Evolutionary conservation across 768 basidiomycete species (phyloP), one percentile per base, ranked within the genome.

Genomic region (Polyporus arcularius): DNA sequence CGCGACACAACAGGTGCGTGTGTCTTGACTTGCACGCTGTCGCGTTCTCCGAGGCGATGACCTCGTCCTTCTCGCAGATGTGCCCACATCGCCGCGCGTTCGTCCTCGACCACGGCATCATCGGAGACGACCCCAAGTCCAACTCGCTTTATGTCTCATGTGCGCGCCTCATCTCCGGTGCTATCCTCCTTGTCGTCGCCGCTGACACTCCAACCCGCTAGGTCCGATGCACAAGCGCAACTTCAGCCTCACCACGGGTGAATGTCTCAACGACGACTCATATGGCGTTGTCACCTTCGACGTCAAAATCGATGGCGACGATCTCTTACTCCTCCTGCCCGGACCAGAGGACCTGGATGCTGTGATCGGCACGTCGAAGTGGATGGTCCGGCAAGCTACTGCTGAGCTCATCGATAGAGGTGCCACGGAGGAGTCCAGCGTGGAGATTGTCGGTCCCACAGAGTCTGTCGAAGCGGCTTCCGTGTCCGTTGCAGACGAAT

Each of bases 161-260:
- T 84, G 60, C 64, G 82, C 52, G 42, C 10, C 18, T 5, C 18
- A 26, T 26, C 21, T 26, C 21, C 32, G 32, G 35, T 30, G 21
- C 21, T 4, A 26, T 48, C 1, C 9, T 18, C 26, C 28, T 10
- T 10, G 21, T 18, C 8, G 6, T 26, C 21, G 6, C 6, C 26
- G 4, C 46, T 46, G 45, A 41, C n/a, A 16, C 26, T 21, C 10
- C 45, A 10, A 10, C 45, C 14, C 45, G 4, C n/a, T 12, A 68
- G 81, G 85, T 65, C 87, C 87, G 1, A 76, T 88, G 50, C 87
- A 88, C 73, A 89, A 88, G 71, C 76, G 84, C 21, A 88, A 88
- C 71, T 90, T 85, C 72, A 74, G 78, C 12, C 75, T 90, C 26
- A 73, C 74, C 3, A 75, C 74, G 2, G 88, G 89, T 0, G 74